Base-by-base conservation (phyloP, 495 filamentous ascomycete genomes). In the Xanthoparmelia taractica region DNA sequence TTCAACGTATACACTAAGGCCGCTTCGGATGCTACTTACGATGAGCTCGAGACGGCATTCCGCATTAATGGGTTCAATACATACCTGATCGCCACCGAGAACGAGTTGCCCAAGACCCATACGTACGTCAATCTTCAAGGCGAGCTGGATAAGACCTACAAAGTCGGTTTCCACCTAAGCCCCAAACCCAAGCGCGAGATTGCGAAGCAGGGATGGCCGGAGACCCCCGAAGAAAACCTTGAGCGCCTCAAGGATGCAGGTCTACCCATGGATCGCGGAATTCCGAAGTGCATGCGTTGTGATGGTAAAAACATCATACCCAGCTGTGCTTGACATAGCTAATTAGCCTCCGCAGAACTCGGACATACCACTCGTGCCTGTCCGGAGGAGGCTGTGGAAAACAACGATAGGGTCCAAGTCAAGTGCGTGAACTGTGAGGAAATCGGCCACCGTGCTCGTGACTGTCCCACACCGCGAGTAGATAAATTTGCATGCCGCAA, bases 121-220 rank as follows among this genome's bases (percentile, higher is more conserved):
- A 92, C 84, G 61, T 82, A 89, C 64, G 90, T 97, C 74, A 85
- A 94, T 64, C 80, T 96, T 12, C 87, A 96, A 66, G 94, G 94
- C 27, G 86, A 91, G 61, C 71, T 86, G 3, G 82, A 88, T 69
- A 84, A 86, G 70, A 87, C 87, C 68, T 96, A 88, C 69, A 78
- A 82, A 17, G 84, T 96, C 64, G 82, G 82, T 0, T 89, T 88
- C 68, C 86, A 84, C 65, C 86, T 83, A 69, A 78, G 76, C 43
- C 68, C 76, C 27, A 87, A 87, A 67, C 84, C 90, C 0, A 78
- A 78, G 31, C 88, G 92, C 37, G 79, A 79, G 2, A 83, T 79
- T 58, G 72, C 80, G 13, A 72, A 76, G n/a, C 76, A 82, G 17
- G 72, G 77, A 27, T 96, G 88, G 87, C 92, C 91, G 12, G 67